Percentiles rank a stretch among this genome's conserved stretches.
These are phyloP conservation scores for Colletotrichum shisoi DNA, from an alignment of 2,329 filamentous ascomycete species.

Conservation along the genomic window DNA sequence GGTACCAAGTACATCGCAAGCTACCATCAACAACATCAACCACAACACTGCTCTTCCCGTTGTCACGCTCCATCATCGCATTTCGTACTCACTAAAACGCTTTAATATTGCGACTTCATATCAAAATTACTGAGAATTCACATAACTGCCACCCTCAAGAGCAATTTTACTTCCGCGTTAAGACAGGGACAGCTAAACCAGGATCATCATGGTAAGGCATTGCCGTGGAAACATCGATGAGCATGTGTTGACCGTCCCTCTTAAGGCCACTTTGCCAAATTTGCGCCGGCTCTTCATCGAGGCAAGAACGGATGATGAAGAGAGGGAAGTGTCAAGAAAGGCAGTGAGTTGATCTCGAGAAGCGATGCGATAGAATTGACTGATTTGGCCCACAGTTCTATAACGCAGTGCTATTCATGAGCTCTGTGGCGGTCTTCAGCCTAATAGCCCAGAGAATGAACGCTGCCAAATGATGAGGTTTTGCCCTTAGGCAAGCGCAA, in stretches of 20 bases:
- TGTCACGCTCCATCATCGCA: neutral
- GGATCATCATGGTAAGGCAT: slow-evolving; percentile 30
- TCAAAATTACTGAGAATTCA: neutral
- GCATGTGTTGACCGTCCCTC: slow-evolving; percentile 11
- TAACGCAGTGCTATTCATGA: slow-evolving; percentile 95
- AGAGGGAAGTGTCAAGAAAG: slow-evolving; percentile 90
- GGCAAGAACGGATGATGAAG: slow-evolving; percentile 89
- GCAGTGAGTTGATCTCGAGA: slow-evolving; percentile 69
- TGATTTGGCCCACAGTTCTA: slow-evolving; percentile 76
- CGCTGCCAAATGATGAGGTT: slow-evolving; percentile 47
- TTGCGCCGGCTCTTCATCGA: slow-evolving; percentile 96
- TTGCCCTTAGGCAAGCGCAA: neutral
- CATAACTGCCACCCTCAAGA: too few relatives aligned
- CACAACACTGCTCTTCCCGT: neutral
- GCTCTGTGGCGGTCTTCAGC: slow-evolving; percentile 93
- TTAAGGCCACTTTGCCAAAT: slow-evolving; percentile 82
- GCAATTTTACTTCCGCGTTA: too few relatives aligned
- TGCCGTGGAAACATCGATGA: neutral
- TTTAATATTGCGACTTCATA: neutral
- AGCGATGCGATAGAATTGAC: neutral
- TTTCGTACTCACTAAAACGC: neutral
- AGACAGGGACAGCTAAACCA: slow-evolving; percentile 7
- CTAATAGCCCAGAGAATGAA: slow-evolving; percentile 88
- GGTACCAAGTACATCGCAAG: neutral
- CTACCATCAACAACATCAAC: neutral